Evolutionary conservation across 2,329 filamentous ascomycete species (phyloP), one percentile per base, ranked within the genome.

Genomic region (Sporothrix schenckii): DNA sequence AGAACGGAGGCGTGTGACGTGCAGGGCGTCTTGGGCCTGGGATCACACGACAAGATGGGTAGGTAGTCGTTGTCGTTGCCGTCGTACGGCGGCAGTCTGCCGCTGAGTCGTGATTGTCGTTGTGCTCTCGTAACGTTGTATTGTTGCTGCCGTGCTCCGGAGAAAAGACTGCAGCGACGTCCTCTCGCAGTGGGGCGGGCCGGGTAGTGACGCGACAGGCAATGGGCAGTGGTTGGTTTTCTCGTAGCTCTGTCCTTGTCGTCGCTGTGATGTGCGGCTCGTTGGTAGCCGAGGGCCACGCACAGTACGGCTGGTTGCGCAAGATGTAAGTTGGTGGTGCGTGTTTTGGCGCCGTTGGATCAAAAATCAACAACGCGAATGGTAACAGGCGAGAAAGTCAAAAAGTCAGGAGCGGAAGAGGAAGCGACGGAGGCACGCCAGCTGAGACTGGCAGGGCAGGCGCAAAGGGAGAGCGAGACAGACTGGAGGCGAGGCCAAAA

Each of bases 391-490:
- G 19, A 50, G 34, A 34, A 34, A 34, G 7, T 47, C 3, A 50
- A 6, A 34, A 34, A 34, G 7, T 47, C 3, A 50, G 54, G 13
- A 27, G 27, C 11, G 30, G 58, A 47, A 47, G 58, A 27, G 49
- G 34, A 34, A 19, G 30, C 39, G 47, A 56, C 10, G 16, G 30
- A 47, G 56, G 13, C 27, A 49, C 24, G 34, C 30, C 34, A 44
- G 61, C 27, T 13, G 50, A 44, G 47, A n/a, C 47, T 4, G 34
- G 58, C 58, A 63, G 39, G 58, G 58, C 58, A 47, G 39, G 58
- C 47, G 34, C 34, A 21, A 44, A 61, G 56, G 56, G 34, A 44
- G 34, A 24, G 39, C 34, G 41, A 44, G 41, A 44, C 41, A 44
- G 41, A 44, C 41, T 13, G 41, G 11, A 13, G 41, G 14, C 11